A percentile compares a stretch with the other conserved stretches of the same genome.
Conservation (phyloP, 306 rosid genomes). For the Pterocarpus macrocarpus region DNA sequence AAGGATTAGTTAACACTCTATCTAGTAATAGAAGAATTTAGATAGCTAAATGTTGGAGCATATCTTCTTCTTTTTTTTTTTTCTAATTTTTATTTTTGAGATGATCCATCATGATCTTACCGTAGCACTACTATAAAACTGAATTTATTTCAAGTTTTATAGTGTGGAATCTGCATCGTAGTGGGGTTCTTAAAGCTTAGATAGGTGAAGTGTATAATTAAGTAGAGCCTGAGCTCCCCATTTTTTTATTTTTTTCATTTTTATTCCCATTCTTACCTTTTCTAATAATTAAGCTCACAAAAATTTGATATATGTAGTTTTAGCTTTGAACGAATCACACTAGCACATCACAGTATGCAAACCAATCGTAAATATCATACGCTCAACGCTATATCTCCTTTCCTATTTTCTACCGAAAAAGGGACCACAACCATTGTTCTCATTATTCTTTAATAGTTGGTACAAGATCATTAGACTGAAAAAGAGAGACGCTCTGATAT, state of each 20-base stretch:
- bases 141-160: background rate
- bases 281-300: background rate
- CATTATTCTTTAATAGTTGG: conserved; percentile 10
- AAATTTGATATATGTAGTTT: conserved; percentile 18
- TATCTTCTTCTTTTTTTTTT: background rate
- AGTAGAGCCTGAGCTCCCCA: background rate
- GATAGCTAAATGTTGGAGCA: background rate
- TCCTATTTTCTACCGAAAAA: conserved; percentile 18
- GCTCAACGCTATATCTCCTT: background rate
- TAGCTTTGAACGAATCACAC: conserved; percentile 8
- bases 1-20: too few species aligned
- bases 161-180: conserved; percentile 1
- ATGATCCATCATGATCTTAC: background rate
- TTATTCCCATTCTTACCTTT: conserved; percentile 12
- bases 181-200: background rate
- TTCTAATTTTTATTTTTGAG: background rate
- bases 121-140: background rate
- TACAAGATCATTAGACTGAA: conserved; percentile 10
- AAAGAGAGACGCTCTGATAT: background rate
- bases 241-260: too few species aligned
- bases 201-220: conserved; percentile 30
- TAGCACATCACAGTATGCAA: conserved; percentile 12
- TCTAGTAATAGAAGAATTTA: background rate
- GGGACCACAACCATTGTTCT: conserved; percentile 35
- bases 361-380: conserved; percentile 44